These are phyloP conservation scores for Paraphaeosphaeria minitans DNA, from an alignment of 2,329 filamentous ascomycete genomes.

Conservation along the genomic window DNA sequence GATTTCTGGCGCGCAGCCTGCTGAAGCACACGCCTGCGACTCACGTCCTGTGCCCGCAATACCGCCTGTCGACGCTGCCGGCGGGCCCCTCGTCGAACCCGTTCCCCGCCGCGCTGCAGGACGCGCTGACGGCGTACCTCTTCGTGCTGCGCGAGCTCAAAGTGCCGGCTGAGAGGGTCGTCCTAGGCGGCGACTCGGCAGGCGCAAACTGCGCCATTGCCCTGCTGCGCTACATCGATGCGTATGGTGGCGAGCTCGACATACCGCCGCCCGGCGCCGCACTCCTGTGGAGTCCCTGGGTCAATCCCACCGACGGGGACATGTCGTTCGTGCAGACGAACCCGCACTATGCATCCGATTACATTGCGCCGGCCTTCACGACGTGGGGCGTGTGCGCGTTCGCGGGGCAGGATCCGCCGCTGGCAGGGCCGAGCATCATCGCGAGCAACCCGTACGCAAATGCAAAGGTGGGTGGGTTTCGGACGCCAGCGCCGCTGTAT, in stretches of 20 bases:
- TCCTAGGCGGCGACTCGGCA: conserved; percentile 57
- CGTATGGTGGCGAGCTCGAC: conserved; percentile 43
- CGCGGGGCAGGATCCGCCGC: conserved; percentile 24
- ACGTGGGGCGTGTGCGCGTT: conserved; percentile 52
- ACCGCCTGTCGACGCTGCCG: conserved; percentile 54
- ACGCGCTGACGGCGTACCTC: conserved; percentile 53
- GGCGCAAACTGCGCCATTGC: conserved; percentile 55
- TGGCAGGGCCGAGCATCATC: conserved; percentile 7
- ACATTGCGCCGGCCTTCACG: conserved; percentile 46
- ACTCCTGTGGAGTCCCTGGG: conserved; percentile 53
- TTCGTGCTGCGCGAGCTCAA: conserved; percentile 51
- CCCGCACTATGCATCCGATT: conserved; percentile 49
- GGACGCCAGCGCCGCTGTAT: conserved; percentile 48
- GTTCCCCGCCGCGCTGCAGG: conserved; percentile 59
- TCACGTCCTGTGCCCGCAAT: conserved; percentile 54
- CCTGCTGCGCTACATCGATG: conserved; percentile 54
- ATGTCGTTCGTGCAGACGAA: conserved; percentile 33
- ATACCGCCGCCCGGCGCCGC: conserved; percentile 46
- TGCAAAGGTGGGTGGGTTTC: conserved; percentile 47
- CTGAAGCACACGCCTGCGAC: conserved; percentile 45
- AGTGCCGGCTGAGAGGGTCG: conserved; percentile 49
- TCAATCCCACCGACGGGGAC: conserved; percentile 42
- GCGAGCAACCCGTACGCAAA: conserved; percentile 45
- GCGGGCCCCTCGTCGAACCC: conserved; percentile 42
- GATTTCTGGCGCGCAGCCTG: conserved; percentile 38